Conservation (phyloP, 1,139 yeast species). For the Kurtzmaniella quercitrusa region DNA sequence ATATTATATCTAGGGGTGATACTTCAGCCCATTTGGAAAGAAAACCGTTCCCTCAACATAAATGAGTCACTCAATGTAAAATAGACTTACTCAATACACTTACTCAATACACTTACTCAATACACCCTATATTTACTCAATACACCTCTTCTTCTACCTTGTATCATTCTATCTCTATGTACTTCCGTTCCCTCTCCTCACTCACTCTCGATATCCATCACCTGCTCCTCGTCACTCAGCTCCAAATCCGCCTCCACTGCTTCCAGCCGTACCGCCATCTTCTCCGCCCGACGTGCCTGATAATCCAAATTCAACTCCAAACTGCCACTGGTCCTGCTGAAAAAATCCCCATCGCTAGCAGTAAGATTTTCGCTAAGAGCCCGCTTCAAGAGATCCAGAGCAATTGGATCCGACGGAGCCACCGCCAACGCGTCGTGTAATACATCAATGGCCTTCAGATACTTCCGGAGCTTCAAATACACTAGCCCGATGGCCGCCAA, state of each 20-base stretch:
- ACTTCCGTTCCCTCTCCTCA: too few species aligned
- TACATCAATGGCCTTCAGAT: conserved; percentile 64
- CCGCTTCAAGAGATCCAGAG: conserved; percentile 72
- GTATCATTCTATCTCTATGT: too few species aligned
- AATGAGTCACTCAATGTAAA: too few species aligned
- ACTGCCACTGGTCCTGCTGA: neutral
- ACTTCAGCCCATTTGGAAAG: too few species aligned
- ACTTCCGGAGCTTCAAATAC: conserved; percentile 63
- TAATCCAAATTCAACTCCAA: conserved; percentile 1
- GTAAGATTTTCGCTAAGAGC: conserved; percentile 67
- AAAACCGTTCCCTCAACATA: too few species aligned
- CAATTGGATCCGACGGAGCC: conserved; percentile 78
- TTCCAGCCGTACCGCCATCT: conserved; percentile 25
- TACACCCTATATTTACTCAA: too few species aligned
- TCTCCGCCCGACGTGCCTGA: conserved; percentile 3
- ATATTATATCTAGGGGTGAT: too few species aligned
- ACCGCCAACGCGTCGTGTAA: conserved; percentile 81
- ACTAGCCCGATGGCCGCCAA: conserved; percentile 84
- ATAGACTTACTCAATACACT: too few species aligned
- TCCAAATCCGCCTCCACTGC: conserved; percentile 49
- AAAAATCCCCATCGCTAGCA: neutral
- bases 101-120: too few species aligned
- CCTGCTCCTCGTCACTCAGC: conserved; percentile 56
- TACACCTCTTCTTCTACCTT: too few species aligned
- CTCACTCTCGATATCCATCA: conserved; percentile 64